Conservation (phyloP, 73 alveolate genomes). For the Uronychia setigera region DNA sequence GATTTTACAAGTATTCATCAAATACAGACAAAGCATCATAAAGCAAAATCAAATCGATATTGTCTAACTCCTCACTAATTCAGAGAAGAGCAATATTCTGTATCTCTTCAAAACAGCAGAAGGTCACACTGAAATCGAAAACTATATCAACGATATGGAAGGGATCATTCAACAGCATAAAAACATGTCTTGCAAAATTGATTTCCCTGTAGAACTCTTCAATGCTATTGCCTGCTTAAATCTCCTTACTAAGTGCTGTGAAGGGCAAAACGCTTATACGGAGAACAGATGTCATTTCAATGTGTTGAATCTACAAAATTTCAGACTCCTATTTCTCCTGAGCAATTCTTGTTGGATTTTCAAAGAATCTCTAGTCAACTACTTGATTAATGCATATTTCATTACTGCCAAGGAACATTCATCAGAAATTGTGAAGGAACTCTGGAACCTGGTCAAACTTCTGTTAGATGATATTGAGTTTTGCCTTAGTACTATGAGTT, state of each 20-base stretch:
- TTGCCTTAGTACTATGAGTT: background rate
- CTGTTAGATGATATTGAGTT: background rate
- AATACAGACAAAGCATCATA: conserved; percentile 19
- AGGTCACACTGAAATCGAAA: conserved; percentile 25
- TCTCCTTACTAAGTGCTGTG: conserved; percentile 38
- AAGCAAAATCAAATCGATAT: conserved; percentile 32
- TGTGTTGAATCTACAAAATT: background rate
- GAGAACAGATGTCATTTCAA: conserved; percentile 26
- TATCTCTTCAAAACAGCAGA: conserved; percentile 27
- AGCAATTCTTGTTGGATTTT: background rate
- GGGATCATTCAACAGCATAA: background rate
- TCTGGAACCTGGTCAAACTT: background rate
- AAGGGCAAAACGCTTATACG: conserved; percentile 33
- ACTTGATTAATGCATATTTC: background rate
- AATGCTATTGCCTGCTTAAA: conserved; percentile 29
- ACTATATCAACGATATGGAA: background rate
- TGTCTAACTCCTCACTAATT: conserved; percentile 27
- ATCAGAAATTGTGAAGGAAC: background rate
- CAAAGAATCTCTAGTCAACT: background rate
- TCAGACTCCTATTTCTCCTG: background rate
- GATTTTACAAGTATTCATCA: conserved; percentile 28
- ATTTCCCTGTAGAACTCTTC: conserved; percentile 12
- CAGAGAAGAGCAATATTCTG: conserved; percentile 21
- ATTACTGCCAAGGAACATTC: background rate
- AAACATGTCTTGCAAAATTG: background rate